Evolutionary conservation across 1,284 basidiomycete species (phyloP), one percentile per base, ranked within the genome.

Genomic region (Apiotrichum porosum): DNA sequence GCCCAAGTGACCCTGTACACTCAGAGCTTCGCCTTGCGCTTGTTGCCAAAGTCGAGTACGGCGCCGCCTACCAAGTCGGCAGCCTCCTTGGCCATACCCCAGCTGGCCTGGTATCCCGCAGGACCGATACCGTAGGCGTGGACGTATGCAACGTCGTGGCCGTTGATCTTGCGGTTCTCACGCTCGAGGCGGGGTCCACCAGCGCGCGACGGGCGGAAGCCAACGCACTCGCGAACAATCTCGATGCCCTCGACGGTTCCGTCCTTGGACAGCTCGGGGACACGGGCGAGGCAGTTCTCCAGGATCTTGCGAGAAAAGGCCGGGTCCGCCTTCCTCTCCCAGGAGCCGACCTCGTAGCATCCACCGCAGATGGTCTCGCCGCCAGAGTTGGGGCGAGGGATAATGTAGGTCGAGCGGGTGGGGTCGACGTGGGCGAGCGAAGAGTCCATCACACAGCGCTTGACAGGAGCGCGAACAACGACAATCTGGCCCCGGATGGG

Each of bases 31-130:
- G 39, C 39, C 19, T 22, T 21, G 6, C 30, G 9, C 35, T 14
- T 18, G 21, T 9, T 17, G 15, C 39, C 45, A 5, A 49, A 26
- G 15, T 44, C 45, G 9, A 49, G 31, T 3, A 41, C 19, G 3
- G 39, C 49, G 18, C 49, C 40, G 1, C 49, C 52, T 2, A 66
- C 59, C 18, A 70, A 47, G 31, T 60, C 42, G 9, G 36, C 43
- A 4, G 63, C 61, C 32, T 67, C 66, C 23, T 60, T 42, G 17
- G 65, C 68, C 33, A 62, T 59, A 1, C 68, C 66, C 57, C 61
- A 60, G 26, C 49, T 52, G 10, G 61, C 65, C 47, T 70, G 66
- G 48, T 59, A 68, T 6, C 66, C 65, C n/a, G 66, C 60, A 8
- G 61, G 61, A n/a, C 65, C 55, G 34, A 58, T 56, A 42, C 62